Evolutionary conservation across 106 monocot species (phyloP), one percentile per base, ranked within the genome.

Genomic region (Dioscorea dumetorum): DNA sequence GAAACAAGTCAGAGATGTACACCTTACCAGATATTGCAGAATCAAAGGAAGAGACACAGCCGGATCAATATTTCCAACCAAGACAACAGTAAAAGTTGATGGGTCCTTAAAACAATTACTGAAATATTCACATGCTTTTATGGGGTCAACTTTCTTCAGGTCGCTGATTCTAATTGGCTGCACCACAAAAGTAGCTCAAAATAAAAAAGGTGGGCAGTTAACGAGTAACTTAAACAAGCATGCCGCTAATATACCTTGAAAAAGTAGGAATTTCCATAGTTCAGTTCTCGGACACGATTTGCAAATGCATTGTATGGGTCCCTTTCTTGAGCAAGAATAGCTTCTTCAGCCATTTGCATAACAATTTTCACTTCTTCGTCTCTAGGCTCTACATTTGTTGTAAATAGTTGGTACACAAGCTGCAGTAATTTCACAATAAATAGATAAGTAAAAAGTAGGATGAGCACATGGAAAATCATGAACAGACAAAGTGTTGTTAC

Each of bases 291-390:
- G 10, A 87, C 92, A 79, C 93, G 85, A 78, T 93, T 99, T 31
- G 99, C 76, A 79, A 93, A 93, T 63, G 83, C 93, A 69, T 89
- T 93, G 64, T 99, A 99, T 22, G 99, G 99, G 70, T 99, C 99
- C 70, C 99, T 87, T 64, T 99, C 93, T 90, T 99, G 99, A 65
- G 99, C 99, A 66, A 74, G 80, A 61, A 99, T 93, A 77, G 90
- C 93, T 76, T 99, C 99, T 74, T 93, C 92, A 22, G 99, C 78
- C 99, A 99, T 93, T 87, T 99, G 99, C 93, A 93, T 93, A 67
- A 99, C 99, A 72, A 93, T 87, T 72, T 93, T 93, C 50, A 99
- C 93, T 83, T 99, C 99, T 83, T 93, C 90, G 69, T 90, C 90
- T 61, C 99, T 84, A 63, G 99, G 87, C 65, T 74, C 77, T 18